Evolutionary conservation across 139 green algal genomes (phyloP).

Genomic region (Micractinium sp.): DNA sequence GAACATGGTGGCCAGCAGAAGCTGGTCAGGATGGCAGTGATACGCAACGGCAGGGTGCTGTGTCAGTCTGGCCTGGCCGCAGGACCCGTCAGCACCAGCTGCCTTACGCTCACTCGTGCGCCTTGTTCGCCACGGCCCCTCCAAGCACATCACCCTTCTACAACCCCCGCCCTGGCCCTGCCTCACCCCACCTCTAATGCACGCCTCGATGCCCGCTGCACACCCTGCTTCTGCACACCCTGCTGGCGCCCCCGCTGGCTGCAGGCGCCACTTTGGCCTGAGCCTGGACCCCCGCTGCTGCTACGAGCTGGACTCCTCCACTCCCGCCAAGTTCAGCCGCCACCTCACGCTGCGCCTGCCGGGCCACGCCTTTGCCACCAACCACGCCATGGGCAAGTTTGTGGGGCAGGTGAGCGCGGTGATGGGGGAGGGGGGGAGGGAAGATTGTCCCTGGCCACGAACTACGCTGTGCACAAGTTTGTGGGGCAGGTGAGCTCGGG

Average conservation of each 20-base stretch:
- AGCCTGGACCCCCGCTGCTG: slow-evolving; percentile 42
- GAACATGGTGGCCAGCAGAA: too few relatives aligned
- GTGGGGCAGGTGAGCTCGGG: neutral
- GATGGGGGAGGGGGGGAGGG: too few relatives aligned
- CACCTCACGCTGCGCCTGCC: slow-evolving; percentile 82
- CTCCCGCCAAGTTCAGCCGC: slow-evolving; percentile 78
- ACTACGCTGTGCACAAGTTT: neutral
- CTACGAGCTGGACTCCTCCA: slow-evolving; percentile 79
- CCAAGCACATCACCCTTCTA: neutral
- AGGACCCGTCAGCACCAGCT: neutral
- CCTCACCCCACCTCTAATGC: neutral
- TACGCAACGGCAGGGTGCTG: too few relatives aligned
- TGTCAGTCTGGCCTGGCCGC: neutral
- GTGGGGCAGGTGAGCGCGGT: slow-evolving; percentile 40
- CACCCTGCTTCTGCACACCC: neutral
- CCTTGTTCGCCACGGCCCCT: too few relatives aligned
- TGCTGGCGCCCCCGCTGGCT: neutral
- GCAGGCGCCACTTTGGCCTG: slow-evolving; percentile 24
- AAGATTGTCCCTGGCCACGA: too few relatives aligned
- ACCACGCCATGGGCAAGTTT: slow-evolving; percentile 57
- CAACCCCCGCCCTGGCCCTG: neutral
- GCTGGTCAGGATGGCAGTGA: too few relatives aligned
- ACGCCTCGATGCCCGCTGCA: neutral
- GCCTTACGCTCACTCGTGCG: too few relatives aligned
- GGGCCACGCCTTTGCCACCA: slow-evolving; percentile 68